Percentiles rank a stretch among this genome's conserved stretches.
Conservation (phyloP, 1,139 yeast genomes). For the Taphrina wiesneri region DNA sequence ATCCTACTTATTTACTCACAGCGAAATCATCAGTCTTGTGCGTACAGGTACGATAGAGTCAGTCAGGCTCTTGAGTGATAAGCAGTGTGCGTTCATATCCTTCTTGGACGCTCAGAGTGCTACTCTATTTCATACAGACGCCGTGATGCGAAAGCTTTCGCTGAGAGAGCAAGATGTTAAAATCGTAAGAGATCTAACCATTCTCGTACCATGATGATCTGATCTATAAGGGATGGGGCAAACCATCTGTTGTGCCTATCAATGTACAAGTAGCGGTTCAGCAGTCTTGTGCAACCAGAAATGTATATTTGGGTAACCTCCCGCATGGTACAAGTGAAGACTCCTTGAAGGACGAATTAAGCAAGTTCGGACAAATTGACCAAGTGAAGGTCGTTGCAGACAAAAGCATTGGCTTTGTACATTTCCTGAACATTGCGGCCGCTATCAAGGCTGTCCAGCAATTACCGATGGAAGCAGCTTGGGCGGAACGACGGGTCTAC, state of each 20-base stretch:
- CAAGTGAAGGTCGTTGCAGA: slow-evolving; percentile 71
- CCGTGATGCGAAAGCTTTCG: slow-evolving; percentile 50
- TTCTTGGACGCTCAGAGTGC: slow-evolving; percentile 53
- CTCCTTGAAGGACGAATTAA: slow-evolving; percentile 64
- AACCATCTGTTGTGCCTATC: slow-evolving; percentile 47
- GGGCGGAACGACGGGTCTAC: slow-evolving; percentile 65
- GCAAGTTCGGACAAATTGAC: slow-evolving; percentile 78
- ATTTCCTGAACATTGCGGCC: slow-evolving; percentile 75
- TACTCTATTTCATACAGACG: slow-evolving; percentile 56
- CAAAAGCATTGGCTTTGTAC: slow-evolving; percentile 76
- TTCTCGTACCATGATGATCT: slow-evolving; percentile 49
- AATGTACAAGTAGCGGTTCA: slow-evolving; percentile 72
- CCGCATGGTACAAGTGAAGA: slow-evolving; percentile 61
- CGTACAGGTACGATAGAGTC: slow-evolving; percentile 81
- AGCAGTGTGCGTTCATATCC: slow-evolving; percentile 51
- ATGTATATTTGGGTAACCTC: slow-evolving; percentile 78
- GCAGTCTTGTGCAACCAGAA: slow-evolving; percentile 87
- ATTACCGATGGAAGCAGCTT: slow-evolving; percentile 58
- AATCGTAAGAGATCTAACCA: slow-evolving; percentile 62
- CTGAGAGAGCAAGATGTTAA: slow-evolving; percentile 53
- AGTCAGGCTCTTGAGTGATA: slow-evolving; percentile 56
- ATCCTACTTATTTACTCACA: slow-evolving; percentile 63
- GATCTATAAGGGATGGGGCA: slow-evolving; percentile 23
- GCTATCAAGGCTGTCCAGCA: slow-evolving; percentile 79
- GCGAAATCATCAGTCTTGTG: slow-evolving; percentile 22